Conservation (phyloP, 768 basidiomycete genomes). For the Mycena latifolia region DNA sequence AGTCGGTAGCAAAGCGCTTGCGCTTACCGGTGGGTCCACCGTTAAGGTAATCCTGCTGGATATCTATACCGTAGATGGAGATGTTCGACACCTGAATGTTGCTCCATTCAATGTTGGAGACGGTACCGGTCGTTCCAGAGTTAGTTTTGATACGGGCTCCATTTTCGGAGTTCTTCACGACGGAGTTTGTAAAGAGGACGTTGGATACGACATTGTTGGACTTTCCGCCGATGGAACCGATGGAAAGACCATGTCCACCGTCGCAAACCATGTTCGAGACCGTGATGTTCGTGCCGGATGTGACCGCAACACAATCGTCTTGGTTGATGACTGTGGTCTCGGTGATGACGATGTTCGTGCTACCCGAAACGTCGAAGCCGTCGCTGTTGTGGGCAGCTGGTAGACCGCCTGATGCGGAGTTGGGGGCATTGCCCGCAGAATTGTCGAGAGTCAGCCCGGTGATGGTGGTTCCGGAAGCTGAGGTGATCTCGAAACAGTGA, state of each 20-base stretch:
- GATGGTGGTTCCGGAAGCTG: constrained; percentile 28
- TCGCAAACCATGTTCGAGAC: constrained; percentile 27
- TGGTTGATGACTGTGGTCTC: constrained; percentile 23
- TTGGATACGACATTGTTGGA: constrained; percentile 22
- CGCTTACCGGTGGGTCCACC: no score
- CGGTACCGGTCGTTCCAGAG: constrained; percentile 27
- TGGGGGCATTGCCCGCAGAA: constrained; percentile 30
- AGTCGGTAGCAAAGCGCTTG: background rate
- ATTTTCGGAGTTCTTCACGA: constrained; percentile 21
- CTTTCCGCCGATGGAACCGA: constrained; percentile 30
- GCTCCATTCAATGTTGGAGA: constrained; percentile 25
- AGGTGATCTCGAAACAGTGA: constrained; percentile 30
- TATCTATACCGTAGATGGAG: constrained; percentile 27
- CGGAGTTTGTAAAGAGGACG: constrained; percentile 26
- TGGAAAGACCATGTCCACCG: constrained; percentile 29
- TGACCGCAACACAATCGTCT: constrained; percentile 32
- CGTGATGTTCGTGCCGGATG: constrained; percentile 22
- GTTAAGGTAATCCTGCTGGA: constrained; percentile 27
- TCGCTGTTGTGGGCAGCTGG: constrained; percentile 18
- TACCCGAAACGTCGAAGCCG: constrained; percentile 24
- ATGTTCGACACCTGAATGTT: constrained; percentile 30
- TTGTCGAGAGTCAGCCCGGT: constrained; percentile 33
- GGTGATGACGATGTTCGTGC: constrained; percentile 27
- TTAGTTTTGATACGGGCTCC: constrained; percentile 30
- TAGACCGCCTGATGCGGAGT: constrained; percentile 23